Base-by-base conservation (phyloP, 306 rosid genomes). In the Dryas drummondii region DNA sequence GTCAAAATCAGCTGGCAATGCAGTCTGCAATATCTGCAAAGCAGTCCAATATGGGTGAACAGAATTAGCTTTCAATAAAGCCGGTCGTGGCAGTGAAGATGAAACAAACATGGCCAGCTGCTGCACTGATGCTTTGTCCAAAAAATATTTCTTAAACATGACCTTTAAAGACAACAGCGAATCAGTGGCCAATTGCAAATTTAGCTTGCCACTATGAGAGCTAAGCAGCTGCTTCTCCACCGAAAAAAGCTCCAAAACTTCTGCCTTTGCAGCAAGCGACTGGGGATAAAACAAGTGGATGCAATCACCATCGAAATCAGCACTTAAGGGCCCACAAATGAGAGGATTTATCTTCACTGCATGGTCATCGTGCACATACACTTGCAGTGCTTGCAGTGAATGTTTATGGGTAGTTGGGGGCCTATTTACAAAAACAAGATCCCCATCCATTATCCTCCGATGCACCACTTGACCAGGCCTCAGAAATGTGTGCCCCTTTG, bases 351-450 rank as follows among this genome's bases (percentile, higher is more conserved):
- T 94, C 82, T 94, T 94, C 62, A 94, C 97, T 0, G 91, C 91
- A 61, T 94, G 89, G 61, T 89, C 99, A 42, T 94, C 93, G 44
- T 94, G 99, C 19, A 94, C 87, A 73, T 92, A 94, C 9, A 90
- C 97, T 27, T 78, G 80, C 12, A 94, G 96, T 4, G 99, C 99
- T 79, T 94, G 99, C 17, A 94, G 79, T 0, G 97, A 94, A 76
- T 94, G 99, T 27, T 94, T 94, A 62, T 94, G 99, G 22, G 98
- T 93, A 1, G 97, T 93, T 41, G 98, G 98, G 6, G 98, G 98
- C 71, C 98, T 85, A 60, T 94, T 94, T 5, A 94, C 87, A 67
- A 94, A 94, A 27, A 94, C 99, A 54, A 79, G 81, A 82, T 94
- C 99, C 49, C 99, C 99, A 71, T 94, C 97, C 99, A 92, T 90